phyloP scores from a whole-genome alignment of 805 yeast species.

The Zygoascus bituminiphila region DNA sequence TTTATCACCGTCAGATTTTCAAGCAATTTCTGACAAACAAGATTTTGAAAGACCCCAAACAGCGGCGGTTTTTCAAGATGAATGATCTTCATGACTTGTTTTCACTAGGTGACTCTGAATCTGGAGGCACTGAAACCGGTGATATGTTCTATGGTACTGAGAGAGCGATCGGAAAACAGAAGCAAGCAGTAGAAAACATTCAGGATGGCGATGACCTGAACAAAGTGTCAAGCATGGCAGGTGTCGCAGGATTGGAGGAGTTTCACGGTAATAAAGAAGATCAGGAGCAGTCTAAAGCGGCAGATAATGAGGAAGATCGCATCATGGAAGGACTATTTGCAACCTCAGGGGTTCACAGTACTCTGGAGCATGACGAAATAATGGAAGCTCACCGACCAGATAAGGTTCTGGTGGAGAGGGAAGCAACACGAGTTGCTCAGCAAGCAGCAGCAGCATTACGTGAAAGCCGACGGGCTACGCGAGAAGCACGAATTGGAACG shows the following conservation, averaged over 20 bases:
- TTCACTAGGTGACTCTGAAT: conserved; percentile 61
- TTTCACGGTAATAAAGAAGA: conserved; percentile 41
- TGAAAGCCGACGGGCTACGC: conserved; percentile 50
- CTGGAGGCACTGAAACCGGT: conserved; percentile 57
- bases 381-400: conserved; percentile 50
- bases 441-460: conserved; percentile 52
- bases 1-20: conserved; percentile 93
- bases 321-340: conserved; percentile 72
- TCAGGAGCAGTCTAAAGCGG: conserved; percentile 5
- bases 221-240: conserved; percentile 53
- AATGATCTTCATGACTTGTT: conserved; percentile 88
- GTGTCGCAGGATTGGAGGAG: conserved; percentile 66
- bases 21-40: conserved; percentile 90
- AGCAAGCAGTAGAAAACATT: conserved; percentile 20
- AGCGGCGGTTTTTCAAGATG: conserved; percentile 83
- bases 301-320: conserved; percentile 40
- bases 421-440: conserved; percentile 51
- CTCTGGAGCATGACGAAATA: conserved; percentile 71
- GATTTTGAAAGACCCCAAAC: conserved; percentile 91
- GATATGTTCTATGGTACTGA: conserved; percentile 45
- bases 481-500: conserved; percentile 50
- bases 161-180: conserved; percentile 8
- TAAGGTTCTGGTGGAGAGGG: conserved; percentile 46
- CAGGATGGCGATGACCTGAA: conserved; percentile 57
- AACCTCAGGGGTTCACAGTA: conserved; percentile 61